Percentiles rank a stretch among this genome's conserved stretches.
These are phyloP conservation scores for Hypoxylon sp. DNA, from an alignment of 2,329 filamentous ascomycete genomes.

Conservation along the genomic window DNA sequence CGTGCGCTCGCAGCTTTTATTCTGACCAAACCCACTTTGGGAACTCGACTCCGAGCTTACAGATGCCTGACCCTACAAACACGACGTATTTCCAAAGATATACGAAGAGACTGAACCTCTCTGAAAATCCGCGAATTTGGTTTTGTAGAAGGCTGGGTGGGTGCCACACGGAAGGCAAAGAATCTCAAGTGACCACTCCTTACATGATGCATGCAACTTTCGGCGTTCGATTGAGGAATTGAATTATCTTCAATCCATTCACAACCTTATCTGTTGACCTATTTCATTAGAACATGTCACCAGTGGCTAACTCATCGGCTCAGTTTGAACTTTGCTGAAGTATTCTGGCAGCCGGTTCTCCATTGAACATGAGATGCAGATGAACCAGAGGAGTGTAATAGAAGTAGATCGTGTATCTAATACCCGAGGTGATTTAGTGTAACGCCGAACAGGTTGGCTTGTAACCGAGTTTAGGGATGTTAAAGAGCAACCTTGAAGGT, in stretches of 20 bases:
- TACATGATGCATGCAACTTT: conserved; percentile 45
- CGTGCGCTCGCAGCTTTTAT: neutral
- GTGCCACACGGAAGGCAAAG: conserved; percentile 9
- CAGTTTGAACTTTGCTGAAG: conserved; percentile 22
- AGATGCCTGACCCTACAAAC: neutral
- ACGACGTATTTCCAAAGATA: neutral
- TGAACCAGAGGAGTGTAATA: conserved; percentile 12
- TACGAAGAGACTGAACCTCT: neutral
- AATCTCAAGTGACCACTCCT: conserved; percentile 28
- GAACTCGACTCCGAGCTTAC: neutral
- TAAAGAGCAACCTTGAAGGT: neutral
- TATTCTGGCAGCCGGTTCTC: conserved; percentile 6
- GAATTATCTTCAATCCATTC: conserved; percentile 14
- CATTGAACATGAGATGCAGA: conserved; percentile 20
- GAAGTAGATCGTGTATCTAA: neutral
- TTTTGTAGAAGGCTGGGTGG: neutral
- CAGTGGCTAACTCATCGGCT: neutral
- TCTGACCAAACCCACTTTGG: neutral
- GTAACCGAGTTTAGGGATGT: neutral
- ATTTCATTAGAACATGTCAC: conserved; percentile 11
- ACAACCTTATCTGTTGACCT: conserved; percentile 22
- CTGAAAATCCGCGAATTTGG: conserved; percentile 9
- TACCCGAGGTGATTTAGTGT: neutral
- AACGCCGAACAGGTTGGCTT: neutral
- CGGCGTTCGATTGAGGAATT: conserved; percentile 40